A percentile compares a stretch with the other conserved stretches of the same genome.
These are phyloP conservation scores for Castanea crenata DNA, from an alignment of 306 rosid genomes.

Conservation along the genomic window DNA sequence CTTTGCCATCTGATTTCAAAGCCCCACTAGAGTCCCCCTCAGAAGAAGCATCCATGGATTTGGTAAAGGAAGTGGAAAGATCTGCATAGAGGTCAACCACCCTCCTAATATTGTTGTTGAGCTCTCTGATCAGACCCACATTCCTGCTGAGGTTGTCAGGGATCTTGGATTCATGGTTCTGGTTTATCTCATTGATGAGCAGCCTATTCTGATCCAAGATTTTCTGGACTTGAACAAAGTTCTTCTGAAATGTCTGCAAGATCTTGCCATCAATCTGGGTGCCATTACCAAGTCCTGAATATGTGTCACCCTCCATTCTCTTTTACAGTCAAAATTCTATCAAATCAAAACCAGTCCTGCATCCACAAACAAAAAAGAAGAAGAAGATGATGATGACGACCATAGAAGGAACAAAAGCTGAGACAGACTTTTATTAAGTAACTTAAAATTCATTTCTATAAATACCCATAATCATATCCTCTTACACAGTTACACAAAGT, in stretches of 20 bases:
- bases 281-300: constrained; percentile 62
- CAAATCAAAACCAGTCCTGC: constrained; percentile 56
- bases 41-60: constrained; percentile 82
- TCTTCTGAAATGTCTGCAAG: constrained; percentile 77
- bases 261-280: constrained; percentile 67
- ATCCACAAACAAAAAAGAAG: constrained; percentile 24
- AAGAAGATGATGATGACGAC: constrained; percentile 3
- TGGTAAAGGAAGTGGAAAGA: constrained; percentile 82
- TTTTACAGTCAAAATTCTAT: constrained; percentile 28
- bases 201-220: constrained; percentile 90
- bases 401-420: constrained; percentile 20
- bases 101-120: constrained; percentile 87
- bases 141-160: constrained; percentile 89
- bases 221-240: constrained; percentile 84
- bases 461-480: constrained; percentile 52
- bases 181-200: constrained; percentile 93
- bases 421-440: constrained; percentile 9
- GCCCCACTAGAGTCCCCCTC: constrained; percentile 93
- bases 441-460: constrained; percentile 13
- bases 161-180: constrained; percentile 89
- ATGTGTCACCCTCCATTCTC: constrained; percentile 89
- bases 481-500: constrained; percentile 54
- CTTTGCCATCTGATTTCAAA: constrained; percentile 72
- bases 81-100: constrained; percentile 95
- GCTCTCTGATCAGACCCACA: constrained; percentile 85